phyloP scores from a whole-genome alignment of 345 rosid genomes.

The Acer saccharum region DNA sequence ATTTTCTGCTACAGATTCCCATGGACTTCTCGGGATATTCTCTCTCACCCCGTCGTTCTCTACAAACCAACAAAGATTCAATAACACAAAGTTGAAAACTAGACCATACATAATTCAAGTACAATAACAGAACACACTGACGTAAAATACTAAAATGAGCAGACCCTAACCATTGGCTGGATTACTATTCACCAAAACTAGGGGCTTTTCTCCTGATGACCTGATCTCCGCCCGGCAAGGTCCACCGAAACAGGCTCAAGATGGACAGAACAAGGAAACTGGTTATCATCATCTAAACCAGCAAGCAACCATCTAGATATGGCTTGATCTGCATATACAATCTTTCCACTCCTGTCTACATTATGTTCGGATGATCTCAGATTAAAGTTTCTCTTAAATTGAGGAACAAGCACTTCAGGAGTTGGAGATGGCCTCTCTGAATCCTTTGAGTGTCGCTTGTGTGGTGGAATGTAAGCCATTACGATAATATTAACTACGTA shows the following conservation, averaged over 20 bases:
- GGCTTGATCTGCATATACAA: constrained; percentile 36
- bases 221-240: constrained; percentile 17
- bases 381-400: constrained; percentile 34
- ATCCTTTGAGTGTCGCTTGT: constrained; percentile 50
- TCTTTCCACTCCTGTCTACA: constrained; percentile 26
- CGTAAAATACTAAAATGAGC: background rate
- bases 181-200: constrained; percentile 36
- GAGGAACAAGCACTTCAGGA: constrained; percentile 34
- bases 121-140: background rate
- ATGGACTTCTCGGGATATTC: constrained; percentile 27
- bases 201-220: constrained; percentile 40
- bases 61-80: constrained; percentile 2
- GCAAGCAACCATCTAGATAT: constrained; percentile 48
- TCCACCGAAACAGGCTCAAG: constrained; percentile 44
- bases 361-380: constrained; percentile 14
- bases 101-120: constrained; percentile 8
- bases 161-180: constrained; percentile 30
- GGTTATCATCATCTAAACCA: constrained; percentile 43
- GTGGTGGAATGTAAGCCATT: constrained; percentile 73
- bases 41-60: constrained; percentile 24
- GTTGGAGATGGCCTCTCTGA: constrained; percentile 28
- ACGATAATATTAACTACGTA: background rate
- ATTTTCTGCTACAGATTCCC: constrained; percentile 48
- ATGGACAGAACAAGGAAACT: constrained; percentile 32
- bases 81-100: background rate